Evolutionary conservation across 306 rosid species (phyloP).

Genomic region (Acacia melanoxylon): DNA sequence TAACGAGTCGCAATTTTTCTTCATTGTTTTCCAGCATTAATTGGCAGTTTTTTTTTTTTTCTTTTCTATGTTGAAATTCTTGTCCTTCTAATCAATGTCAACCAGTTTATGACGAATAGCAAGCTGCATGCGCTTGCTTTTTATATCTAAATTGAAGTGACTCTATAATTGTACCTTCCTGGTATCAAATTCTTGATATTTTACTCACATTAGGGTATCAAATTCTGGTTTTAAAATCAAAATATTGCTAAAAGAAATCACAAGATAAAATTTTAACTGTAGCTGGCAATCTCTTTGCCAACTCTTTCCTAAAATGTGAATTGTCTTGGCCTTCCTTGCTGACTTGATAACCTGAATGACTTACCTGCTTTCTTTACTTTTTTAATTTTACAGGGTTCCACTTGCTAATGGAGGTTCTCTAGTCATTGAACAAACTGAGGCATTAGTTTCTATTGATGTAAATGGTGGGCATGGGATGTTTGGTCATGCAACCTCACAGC

Average conservation of each 20-base stretch:
- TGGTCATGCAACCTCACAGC: conserved; percentile 78
- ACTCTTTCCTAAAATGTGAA: conserved; percentile 13
- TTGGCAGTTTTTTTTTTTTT: not conserved
- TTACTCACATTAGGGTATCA: not conserved
- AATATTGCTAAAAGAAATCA: conserved; percentile 4
- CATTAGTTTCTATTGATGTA: conserved; percentile 93
- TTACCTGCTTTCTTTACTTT: conserved; percentile 24
- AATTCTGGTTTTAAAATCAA: not conserved
- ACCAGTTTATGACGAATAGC: not conserved
- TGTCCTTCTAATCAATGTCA: conserved; percentile 9
- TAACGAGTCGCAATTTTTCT: not conserved
- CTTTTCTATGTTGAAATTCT: not conserved
- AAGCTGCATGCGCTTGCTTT: not conserved
- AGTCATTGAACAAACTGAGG: conserved; percentile 97
- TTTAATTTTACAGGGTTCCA: conserved; percentile 68
- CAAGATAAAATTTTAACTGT: not conserved
- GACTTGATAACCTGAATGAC: conserved; percentile 8
- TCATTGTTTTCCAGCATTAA: not conserved
- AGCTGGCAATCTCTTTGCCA: not conserved
- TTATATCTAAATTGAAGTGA: not conserved
- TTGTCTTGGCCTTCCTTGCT: conserved; percentile 11
- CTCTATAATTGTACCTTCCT: conserved; percentile 6
- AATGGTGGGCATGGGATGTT: conserved; percentile 97
- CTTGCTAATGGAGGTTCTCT: conserved; percentile 92
- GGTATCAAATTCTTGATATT: conserved; percentile 1